Conservation (phyloP, 208 protist genomes). For the Crithidia sp. region DNA sequence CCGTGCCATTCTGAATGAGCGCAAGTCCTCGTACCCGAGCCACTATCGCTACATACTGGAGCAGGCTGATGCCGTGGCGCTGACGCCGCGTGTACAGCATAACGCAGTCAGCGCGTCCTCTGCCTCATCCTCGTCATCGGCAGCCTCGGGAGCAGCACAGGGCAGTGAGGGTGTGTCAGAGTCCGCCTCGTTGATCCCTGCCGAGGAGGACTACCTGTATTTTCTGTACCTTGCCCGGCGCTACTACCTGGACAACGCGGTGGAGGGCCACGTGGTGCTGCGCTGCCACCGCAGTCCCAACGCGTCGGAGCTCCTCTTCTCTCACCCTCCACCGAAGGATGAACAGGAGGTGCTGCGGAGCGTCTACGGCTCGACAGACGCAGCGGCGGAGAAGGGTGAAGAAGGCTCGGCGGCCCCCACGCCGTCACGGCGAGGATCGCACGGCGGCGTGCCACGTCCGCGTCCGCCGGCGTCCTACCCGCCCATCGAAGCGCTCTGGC, state of each 20-base stretch:
- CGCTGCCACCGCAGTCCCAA: constrained; percentile 76
- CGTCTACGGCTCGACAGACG: constrained; percentile 6
- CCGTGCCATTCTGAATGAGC: constrained; percentile 75
- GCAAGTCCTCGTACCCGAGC: constrained; percentile 65
- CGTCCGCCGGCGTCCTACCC: constrained; percentile 57
- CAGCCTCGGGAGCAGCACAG: not conserved
- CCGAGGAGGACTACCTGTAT: constrained; percentile 65
- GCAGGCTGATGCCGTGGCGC: constrained; percentile 44
- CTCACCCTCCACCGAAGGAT: constrained; percentile 77
- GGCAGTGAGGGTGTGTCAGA: not conserved
- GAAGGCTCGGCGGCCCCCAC: not conserved
- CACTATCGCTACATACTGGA: constrained; percentile 78
- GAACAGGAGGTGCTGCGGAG: constrained; percentile 63
- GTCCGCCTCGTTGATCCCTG: constrained; percentile 38
- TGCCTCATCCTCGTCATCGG: not conserved
- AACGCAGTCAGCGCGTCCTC: not conserved
- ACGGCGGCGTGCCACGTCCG: constrained; percentile 16
- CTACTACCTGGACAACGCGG: constrained; percentile 87
- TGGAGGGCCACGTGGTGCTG: constrained; percentile 87
- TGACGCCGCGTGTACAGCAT: constrained; percentile 13
- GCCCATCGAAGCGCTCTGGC: constrained; percentile 77
- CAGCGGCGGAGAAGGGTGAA: not conserved
- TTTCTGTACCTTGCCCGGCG: constrained; percentile 79
- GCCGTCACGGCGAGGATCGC: not conserved
- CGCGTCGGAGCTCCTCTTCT: constrained; percentile 72